Evolutionary conservation across 805 yeast species (phyloP).

Genomic region (Zygosaccharomyces bisporus): DNA sequence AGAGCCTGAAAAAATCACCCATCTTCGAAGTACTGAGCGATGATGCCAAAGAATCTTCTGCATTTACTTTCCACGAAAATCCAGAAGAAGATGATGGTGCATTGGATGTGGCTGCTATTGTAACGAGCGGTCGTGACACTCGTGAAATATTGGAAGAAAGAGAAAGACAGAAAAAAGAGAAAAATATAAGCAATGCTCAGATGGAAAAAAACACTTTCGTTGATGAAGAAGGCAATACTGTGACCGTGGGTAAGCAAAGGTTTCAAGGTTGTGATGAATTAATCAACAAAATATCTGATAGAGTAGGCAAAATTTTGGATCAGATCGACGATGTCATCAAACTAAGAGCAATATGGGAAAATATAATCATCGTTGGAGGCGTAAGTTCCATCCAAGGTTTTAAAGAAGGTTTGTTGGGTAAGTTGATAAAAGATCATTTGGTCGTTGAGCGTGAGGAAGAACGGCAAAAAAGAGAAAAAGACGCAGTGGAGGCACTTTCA

Average conservation of each 20-base stretch:
- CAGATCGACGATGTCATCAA: constrained; percentile 62
- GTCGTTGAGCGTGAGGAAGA: constrained; percentile 37
- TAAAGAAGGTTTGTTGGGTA: constrained; percentile 59
- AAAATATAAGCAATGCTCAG: constrained; percentile 53
- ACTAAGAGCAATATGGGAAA: constrained; percentile 82
- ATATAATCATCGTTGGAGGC: constrained; percentile 74
- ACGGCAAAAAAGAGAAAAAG: constrained; percentile 27
- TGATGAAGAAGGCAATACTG: constrained; percentile 52
- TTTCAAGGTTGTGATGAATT: constrained; percentile 73
- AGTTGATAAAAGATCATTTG: constrained; percentile 54
- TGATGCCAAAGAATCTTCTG: constrained; percentile 58
- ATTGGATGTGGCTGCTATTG: constrained; percentile 85
- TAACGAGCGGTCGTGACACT: constrained; percentile 65
- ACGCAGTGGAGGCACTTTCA: constrained; percentile 31
- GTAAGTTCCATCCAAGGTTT: constrained; percentile 74
- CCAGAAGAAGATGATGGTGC: constrained; percentile 60
- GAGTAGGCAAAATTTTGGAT: constrained; percentile 50
- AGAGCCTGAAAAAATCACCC: constrained; percentile 64
- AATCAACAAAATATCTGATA: constrained; percentile 50
- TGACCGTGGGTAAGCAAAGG: constrained; percentile 84
- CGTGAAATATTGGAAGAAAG: constrained; percentile 66
- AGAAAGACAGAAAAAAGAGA: constrained; percentile 43
- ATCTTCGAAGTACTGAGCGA: constrained; percentile 78
- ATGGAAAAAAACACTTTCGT: constrained; percentile 67
- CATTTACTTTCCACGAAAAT: constrained; percentile 53